A percentile compares a stretch with the other conserved stretches of the same genome.
Evolutionary conservation across 805 yeast species (phyloP).

Genomic region (Spathaspora sp.): DNA sequence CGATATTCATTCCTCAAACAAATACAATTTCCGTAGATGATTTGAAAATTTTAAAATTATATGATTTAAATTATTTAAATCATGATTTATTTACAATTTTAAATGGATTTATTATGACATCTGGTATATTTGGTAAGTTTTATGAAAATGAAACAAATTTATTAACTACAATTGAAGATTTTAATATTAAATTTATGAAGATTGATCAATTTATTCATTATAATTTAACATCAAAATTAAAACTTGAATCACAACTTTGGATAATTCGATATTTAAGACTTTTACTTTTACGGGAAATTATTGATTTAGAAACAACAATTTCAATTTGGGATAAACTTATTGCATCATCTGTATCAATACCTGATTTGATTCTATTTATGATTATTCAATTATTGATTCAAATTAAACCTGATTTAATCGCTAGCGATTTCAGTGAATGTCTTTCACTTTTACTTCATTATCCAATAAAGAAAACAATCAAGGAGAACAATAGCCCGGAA

Average conservation of each 20-base stretch:
- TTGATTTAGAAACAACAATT: conserved; percentile 27
- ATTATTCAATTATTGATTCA: conserved; percentile 42
- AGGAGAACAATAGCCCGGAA: conserved; percentile 7
- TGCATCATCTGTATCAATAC: conserved; percentile 19
- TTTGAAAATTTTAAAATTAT: conserved; percentile 32
- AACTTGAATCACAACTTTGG: conserved; percentile 52
- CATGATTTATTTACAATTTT: conserved; percentile 45
- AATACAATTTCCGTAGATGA: conserved; percentile 26
- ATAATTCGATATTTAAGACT: conserved; percentile 49
- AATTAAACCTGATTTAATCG: conserved; percentile 40
- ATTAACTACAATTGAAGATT: conserved; percentile 44
- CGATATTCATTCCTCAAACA: conserved; percentile 23
- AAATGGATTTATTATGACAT: conserved; percentile 37
- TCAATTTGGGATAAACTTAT: conserved; percentile 50
- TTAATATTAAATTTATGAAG: conserved; percentile 46
- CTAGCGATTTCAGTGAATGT: conserved; percentile 52
- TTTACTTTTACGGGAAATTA: conserved; percentile 43
- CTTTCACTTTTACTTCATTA: conserved; percentile 47
- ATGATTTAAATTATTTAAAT: conserved; percentile 31
- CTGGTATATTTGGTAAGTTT: conserved; percentile 34
- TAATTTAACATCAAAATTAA: conserved; percentile 38
- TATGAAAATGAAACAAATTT: conserved; percentile 40
- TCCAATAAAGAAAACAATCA: conserved; percentile 27
- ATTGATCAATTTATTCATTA: conserved; percentile 48
- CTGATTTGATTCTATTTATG: conserved; percentile 38